Conservation (phyloP, 2,329 filamentous ascomycete species). For the Cladorrhinum sp. region DNA sequence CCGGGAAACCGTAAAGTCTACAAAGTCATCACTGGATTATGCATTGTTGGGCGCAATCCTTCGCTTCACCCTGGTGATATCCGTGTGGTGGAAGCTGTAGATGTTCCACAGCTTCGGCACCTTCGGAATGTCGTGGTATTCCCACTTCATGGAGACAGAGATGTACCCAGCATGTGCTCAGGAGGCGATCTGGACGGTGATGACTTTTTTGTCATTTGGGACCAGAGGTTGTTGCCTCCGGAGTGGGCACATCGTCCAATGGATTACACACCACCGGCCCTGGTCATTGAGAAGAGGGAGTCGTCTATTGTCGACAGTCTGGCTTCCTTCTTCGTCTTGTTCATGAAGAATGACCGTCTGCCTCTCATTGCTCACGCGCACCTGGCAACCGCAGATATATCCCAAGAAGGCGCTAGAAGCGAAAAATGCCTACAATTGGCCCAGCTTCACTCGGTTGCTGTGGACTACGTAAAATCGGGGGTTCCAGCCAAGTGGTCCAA, state of each 20-base stretch:
- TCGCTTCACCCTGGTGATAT: conserved; percentile 92
- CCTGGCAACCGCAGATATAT: conserved; percentile 69
- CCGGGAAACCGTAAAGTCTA: conserved; percentile 52
- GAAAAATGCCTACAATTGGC: conserved; percentile 54
- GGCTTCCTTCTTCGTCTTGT: conserved; percentile 80
- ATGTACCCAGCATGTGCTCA: conserved; percentile 90
- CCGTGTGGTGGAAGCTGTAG: conserved; percentile 79
- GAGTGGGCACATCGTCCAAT: conserved; percentile 72
- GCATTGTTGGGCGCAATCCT: conserved; percentile 85
- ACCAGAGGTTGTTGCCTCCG: conserved; percentile 62
- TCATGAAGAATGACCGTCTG: conserved; percentile 87
- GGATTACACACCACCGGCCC: conserved; percentile 63
- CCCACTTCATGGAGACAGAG: conserved; percentile 75
- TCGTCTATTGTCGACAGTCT: conserved; percentile 69
- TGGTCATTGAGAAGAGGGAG: conserved; percentile 53
- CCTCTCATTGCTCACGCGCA: conserved; percentile 79
- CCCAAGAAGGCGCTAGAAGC: conserved; percentile 61
- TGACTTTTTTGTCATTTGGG: conserved; percentile 94
- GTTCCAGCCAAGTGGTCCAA: conserved; percentile 66
- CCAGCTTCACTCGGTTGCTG: conserved; percentile 83
- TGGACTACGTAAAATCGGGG: conserved; percentile 93
- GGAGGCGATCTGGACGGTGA: conserved; percentile 95
- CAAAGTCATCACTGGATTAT: conserved; percentile 69
- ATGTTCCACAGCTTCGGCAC: conserved; percentile 69
- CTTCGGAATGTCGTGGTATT: conserved; percentile 85